Conservation (phyloP, 371 early-diverging fungal species). For the Choanephora cucurbitarum region DNA sequence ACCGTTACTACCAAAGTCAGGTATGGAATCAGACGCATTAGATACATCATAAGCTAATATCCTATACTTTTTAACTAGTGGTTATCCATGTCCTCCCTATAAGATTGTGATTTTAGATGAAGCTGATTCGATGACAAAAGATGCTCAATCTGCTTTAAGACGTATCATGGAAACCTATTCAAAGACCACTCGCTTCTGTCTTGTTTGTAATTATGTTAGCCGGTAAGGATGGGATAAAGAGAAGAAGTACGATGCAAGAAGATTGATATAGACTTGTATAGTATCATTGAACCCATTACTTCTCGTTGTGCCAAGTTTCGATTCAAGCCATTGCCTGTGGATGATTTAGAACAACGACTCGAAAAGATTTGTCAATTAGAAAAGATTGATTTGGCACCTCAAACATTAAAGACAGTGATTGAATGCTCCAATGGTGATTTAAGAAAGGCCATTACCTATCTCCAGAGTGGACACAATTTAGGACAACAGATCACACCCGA, state of each 20-base stretch:
- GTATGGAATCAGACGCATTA: conserved; percentile 45
- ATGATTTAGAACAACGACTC: conserved; percentile 59
- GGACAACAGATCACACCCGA: conserved; percentile 50
- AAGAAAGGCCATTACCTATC: conserved; percentile 87
- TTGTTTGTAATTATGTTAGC: conserved; percentile 97
- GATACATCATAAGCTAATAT: not conserved
- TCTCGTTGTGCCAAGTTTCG: conserved; percentile 97
- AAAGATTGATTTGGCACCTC: conserved; percentile 52
- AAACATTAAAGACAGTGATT: conserved; percentile 78
- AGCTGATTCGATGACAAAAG: conserved; percentile 98
- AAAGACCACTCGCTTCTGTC: conserved; percentile 94
- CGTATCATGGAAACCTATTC: conserved; percentile 99
- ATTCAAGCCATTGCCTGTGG: conserved; percentile 79
- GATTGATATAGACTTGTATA: no score
- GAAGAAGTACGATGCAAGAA: no score
- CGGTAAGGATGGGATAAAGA: conserved; percentile 55
- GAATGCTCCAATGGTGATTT: conserved; percentile 88
- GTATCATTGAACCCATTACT: conserved; percentile 95
- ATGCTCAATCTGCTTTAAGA: conserved; percentile 98
- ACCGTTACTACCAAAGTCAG: conserved; percentile 48
- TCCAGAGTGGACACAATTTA: conserved; percentile 84
- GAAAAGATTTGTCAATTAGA: conserved; percentile 71
- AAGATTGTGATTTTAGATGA: conserved; percentile 99
- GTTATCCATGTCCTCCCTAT: conserved; percentile 77
- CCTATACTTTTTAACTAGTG: conserved; percentile 7